Percentiles rank a stretch among this genome's conserved stretches.
phyloP scores from a whole-genome alignment of 2,329 filamentous ascomycete genomes.

The Stagonosporopsis cucurbitacearum region DNA sequence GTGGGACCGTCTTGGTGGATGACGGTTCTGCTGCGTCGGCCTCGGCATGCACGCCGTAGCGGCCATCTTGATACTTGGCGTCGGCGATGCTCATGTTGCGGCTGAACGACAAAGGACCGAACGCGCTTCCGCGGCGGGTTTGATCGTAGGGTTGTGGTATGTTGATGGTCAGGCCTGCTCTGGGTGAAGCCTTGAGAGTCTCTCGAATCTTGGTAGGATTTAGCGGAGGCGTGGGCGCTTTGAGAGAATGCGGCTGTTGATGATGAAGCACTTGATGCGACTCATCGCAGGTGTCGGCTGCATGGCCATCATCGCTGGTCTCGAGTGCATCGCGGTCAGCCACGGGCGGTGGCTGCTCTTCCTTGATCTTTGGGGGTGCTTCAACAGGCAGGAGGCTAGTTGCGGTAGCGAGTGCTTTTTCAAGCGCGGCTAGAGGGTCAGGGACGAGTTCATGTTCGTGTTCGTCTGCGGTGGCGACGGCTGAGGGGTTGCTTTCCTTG shows the following conservation, averaged over 20 bases:
- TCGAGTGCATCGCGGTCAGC: not conserved
- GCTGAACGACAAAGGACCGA: slow-evolving; percentile 60
- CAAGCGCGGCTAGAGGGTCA: slow-evolving; percentile 39
- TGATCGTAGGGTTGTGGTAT: slow-evolving; percentile 8
- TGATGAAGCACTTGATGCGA: not conserved
- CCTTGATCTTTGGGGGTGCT: not conserved
- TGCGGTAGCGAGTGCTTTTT: slow-evolving; percentile 35
- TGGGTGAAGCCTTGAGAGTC: slow-evolving; percentile 55
- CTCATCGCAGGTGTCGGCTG: not conserved
- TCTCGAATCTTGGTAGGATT: slow-evolving; percentile 54
- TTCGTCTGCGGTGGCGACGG: slow-evolving; percentile 9
- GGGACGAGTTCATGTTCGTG: slow-evolving; percentile 39
- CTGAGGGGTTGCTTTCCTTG: not conserved
- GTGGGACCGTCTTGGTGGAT: slow-evolving; percentile 1
- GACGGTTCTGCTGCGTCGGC: slow-evolving; percentile 5
- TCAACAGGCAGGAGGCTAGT: not conserved
- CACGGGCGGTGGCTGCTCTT: not conserved
- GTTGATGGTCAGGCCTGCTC: slow-evolving; percentile 10
- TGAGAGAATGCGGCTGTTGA: slow-evolving; percentile 7
- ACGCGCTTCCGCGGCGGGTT: slow-evolving; percentile 52
- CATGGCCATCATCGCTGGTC: too few relatives aligned
- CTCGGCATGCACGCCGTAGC: slow-evolving; percentile 44
- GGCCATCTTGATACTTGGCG: slow-evolving; percentile 61
- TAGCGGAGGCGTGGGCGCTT: slow-evolving; percentile 45
- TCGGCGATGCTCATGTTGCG: slow-evolving; percentile 56